phyloP scores from a whole-genome alignment of 2,329 filamentous ascomycete genomes.

The Fusarium concolor region DNA sequence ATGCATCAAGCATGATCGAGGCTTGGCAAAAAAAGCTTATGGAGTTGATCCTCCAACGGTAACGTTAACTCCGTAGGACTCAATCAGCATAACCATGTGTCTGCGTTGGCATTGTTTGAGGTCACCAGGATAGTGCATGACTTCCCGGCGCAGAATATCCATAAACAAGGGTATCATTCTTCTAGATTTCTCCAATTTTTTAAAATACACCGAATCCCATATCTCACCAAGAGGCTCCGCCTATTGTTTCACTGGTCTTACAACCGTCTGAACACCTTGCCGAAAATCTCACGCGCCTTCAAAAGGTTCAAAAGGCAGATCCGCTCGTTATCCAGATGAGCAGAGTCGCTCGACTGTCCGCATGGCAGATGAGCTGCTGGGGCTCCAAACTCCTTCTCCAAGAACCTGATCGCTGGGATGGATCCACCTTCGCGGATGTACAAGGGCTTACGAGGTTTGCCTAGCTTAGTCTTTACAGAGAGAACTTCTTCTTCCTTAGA shows the following conservation, averaged over 20 bases:
- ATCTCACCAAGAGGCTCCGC: neutral
- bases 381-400: conserved; percentile 93
- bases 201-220: conserved; percentile 2
- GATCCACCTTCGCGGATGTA: conserved; percentile 97
- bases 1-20: neutral
- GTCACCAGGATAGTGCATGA: neutral
- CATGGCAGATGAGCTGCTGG: conserved; percentile 94
- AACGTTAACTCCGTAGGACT: neutral
- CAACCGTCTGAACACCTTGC: conserved; percentile 81
- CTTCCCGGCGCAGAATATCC: neutral
- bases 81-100: neutral
- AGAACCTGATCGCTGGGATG: conserved; percentile 91
- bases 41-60: neutral
- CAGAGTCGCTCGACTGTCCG: conserved; percentile 92
- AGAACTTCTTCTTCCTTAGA: conserved; percentile 33
- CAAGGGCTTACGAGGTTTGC: conserved; percentile 72
- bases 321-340: conserved; percentile 96
- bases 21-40: conserved; percentile 4
- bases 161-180: conserved; percentile 34
- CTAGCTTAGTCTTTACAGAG: conserved; percentile 32
- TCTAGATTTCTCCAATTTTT: conserved; percentile 14
- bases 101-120: neutral
- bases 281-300: conserved; percentile 93
- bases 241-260: conserved; percentile 39
- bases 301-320: conserved; percentile 86